phyloP scores from a whole-genome alignment of 352 stramenopile genomes.

The Phytophthora foliorum region DNA sequence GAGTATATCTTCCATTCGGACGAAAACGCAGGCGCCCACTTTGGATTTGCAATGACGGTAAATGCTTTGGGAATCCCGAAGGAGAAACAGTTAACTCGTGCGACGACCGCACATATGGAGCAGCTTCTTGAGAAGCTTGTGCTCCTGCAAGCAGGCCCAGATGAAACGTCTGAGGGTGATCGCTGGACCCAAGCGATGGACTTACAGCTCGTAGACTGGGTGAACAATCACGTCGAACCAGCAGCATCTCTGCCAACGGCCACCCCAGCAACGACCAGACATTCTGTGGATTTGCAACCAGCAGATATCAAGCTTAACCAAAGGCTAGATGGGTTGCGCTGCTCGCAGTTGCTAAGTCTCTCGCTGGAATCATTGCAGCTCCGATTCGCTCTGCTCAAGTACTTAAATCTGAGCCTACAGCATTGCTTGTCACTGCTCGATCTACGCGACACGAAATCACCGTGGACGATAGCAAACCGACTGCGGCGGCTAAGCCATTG shows the following conservation, averaged over 20 bases:
- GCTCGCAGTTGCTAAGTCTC: conserved; percentile 69
- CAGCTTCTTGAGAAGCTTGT: conserved; percentile 44
- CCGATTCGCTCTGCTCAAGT: conserved; percentile 85
- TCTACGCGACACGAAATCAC: conserved; percentile 72
- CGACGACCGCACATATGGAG: conserved; percentile 50
- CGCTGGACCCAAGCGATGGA: conserved; percentile 81
- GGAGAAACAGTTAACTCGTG: conserved; percentile 73
- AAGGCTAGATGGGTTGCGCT: conserved; percentile 78
- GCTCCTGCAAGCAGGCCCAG: conserved; percentile 6
- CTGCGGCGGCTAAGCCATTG: conserved; percentile 84
- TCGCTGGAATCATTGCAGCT: conserved; percentile 71
- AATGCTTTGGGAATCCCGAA: conserved; percentile 62
- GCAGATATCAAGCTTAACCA: conserved; percentile 77
- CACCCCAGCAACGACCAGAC: conserved; percentile 27
- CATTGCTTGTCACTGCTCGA: conserved; percentile 80
- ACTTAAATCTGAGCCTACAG: conserved; percentile 80
- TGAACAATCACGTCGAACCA: conserved; percentile 83
- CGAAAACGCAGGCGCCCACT: conserved; percentile 67
- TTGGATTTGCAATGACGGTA: conserved; percentile 69
- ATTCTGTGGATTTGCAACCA: conserved; percentile 75
- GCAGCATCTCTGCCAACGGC: conserved; percentile 31
- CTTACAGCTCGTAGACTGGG: conserved; percentile 87
- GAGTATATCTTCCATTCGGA: conserved; percentile 68
- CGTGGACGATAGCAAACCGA: conserved; percentile 80
- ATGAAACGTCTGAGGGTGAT: conserved; percentile 5